phyloP scores from a whole-genome alignment of 1,284 basidiomycete species.

The Boletus semigastroideus region DNA sequence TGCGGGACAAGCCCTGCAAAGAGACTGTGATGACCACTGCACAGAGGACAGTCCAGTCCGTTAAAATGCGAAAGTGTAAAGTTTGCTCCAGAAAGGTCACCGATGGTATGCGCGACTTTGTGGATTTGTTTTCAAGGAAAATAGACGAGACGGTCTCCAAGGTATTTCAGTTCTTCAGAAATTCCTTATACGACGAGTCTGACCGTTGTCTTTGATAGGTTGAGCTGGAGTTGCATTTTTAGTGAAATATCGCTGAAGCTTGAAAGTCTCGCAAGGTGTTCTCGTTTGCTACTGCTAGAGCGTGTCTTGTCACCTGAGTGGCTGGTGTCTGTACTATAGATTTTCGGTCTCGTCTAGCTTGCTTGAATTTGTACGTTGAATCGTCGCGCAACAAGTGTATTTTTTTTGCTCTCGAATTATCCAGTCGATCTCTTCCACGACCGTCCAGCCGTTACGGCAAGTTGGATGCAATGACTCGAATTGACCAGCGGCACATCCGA shows the following conservation, averaged over 20 bases:
- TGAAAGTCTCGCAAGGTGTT: too few species aligned
- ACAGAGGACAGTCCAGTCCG: not conserved
- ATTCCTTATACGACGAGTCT: not conserved
- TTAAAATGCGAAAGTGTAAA: not conserved
- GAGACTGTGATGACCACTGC: not conserved
- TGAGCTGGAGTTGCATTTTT: conserved; percentile 1
- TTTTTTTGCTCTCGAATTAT: too few species aligned
- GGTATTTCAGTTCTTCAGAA: not conserved
- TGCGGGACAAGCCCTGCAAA: conserved; percentile 10
- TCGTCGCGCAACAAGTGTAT: too few species aligned
- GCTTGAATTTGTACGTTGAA: too few species aligned
- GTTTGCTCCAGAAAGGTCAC: not conserved
- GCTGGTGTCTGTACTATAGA: too few species aligned
- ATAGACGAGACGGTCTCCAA: not conserved
- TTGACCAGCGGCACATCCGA: too few species aligned
- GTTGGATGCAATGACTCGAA: too few species aligned
- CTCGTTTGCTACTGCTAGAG: too few species aligned
- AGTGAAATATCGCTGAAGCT: not conserved
- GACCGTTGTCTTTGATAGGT: not conserved
- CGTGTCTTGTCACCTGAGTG: too few species aligned
- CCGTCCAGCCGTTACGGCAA: too few species aligned
- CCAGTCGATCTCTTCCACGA: too few species aligned
- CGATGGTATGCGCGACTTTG: conserved; percentile 5
- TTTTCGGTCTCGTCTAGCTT: too few species aligned
- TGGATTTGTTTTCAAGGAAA: not conserved